Percentiles rank a stretch among this genome's conserved stretches.
Conservation (phyloP, 2,329 filamentous ascomycete species). For the Aspergillus tanneri region DNA sequence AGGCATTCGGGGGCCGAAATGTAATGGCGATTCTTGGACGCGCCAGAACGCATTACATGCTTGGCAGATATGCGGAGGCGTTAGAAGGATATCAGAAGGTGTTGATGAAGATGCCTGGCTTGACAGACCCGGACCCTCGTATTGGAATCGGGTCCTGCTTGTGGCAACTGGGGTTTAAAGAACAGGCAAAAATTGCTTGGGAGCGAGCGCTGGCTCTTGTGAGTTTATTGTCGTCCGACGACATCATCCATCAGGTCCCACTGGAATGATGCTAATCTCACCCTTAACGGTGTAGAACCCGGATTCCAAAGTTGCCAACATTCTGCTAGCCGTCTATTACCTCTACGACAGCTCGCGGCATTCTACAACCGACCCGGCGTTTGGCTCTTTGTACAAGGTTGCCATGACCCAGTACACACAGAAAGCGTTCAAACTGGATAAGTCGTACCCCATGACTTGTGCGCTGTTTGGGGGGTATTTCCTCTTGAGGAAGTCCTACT, state of each 20-base stretch:
- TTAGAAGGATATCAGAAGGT: constrained; percentile 84
- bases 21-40: constrained; percentile 91
- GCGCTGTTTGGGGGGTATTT: constrained; percentile 90
- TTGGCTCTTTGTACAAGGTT: constrained; percentile 81
- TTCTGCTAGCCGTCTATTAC: constrained; percentile 85
- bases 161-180: constrained; percentile 94
- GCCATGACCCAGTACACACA: constrained; percentile 94
- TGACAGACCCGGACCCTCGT: constrained; percentile 89
- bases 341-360: constrained; percentile 82
- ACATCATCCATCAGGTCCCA: neutral
- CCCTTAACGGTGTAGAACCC: constrained; percentile 52
- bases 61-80: constrained; percentile 82
- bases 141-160: constrained; percentile 96
- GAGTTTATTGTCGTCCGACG: constrained; percentile 33
- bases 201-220: constrained; percentile 77
- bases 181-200: constrained; percentile 89
- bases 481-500: constrained; percentile 74
- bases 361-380: constrained; percentile 78
- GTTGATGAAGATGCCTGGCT: constrained; percentile 77
- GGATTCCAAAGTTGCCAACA: constrained; percentile 84
- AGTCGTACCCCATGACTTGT: constrained; percentile 84
- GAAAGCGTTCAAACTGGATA: constrained; percentile 90
- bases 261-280: constrained; percentile 5
- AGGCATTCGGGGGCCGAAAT: constrained; percentile 80
- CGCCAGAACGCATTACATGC: constrained; percentile 79